A percentile compares a stretch with the other conserved stretches of the same genome.
These are phyloP conservation scores for Sarocladium oryzae DNA, from an alignment of 2,329 filamentous ascomycete species.

Conservation along the genomic window DNA sequence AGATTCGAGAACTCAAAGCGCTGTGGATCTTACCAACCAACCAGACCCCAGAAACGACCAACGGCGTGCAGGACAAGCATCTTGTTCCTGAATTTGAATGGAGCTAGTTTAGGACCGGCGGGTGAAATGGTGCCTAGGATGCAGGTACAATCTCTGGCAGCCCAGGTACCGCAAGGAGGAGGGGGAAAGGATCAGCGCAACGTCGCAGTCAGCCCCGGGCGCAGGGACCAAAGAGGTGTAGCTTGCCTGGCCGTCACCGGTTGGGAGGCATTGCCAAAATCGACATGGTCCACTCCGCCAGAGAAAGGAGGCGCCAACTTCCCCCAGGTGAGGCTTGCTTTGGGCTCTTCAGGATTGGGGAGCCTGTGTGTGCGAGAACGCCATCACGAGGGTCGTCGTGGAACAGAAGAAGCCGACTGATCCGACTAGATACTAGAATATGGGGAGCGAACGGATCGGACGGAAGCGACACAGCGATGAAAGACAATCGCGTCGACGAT, in stretches of 20 bases:
- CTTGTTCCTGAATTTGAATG: conserved; percentile 8
- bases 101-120: not conserved
- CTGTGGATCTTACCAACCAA: not conserved
- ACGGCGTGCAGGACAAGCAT: conserved; percentile 8
- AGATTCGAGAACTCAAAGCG: conserved; percentile 1
- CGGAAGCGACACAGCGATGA: not conserved
- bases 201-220: not conserved
- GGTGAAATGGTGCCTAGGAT: conserved; percentile 3
- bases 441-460: not conserved
- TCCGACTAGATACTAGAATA: not conserved
- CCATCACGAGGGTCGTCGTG: not conserved
- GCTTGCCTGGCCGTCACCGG: conserved; percentile 3
- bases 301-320: conserved; percentile 5
- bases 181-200: conserved; percentile 9
- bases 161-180: not conserved
- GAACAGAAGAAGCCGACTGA: not conserved
- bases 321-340: not conserved
- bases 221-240: conserved; percentile 5
- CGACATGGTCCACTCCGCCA: conserved; percentile 4
- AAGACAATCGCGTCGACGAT: not conserved
- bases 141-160: conserved; percentile 9
- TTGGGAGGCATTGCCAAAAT: conserved; percentile 2
- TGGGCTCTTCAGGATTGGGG: not conserved
- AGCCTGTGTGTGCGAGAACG: not conserved
- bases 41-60: not conserved